A percentile compares a stretch with the other conserved stretches of the same genome.
Evolutionary conservation across 2,329 filamentous ascomycete genomes (phyloP).

Genomic region (Exophiala lecanii-corni): DNA sequence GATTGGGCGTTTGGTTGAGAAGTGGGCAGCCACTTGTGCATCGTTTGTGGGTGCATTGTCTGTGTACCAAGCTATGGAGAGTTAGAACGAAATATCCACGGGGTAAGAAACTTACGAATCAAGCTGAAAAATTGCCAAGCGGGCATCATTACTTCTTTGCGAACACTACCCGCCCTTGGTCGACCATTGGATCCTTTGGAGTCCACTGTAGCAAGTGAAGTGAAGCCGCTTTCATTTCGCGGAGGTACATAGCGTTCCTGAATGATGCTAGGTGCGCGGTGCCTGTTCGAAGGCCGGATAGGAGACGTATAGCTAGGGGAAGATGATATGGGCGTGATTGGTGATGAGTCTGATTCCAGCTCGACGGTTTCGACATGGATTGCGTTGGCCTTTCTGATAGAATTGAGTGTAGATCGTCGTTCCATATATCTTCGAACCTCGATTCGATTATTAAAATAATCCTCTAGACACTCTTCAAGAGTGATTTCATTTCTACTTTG

Average conservation of each 20-base stretch:
- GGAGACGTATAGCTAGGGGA: constrained; percentile 30
- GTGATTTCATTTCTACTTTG: constrained; percentile 63
- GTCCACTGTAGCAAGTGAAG: constrained; percentile 30
- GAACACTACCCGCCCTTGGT: constrained; percentile 39
- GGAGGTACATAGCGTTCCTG: constrained; percentile 41
- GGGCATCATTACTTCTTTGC: constrained; percentile 87
- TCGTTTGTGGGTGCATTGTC: constrained; percentile 61
- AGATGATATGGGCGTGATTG: constrained; percentile 32
- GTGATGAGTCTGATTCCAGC: constrained; percentile 29
- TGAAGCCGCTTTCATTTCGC: constrained; percentile 40
- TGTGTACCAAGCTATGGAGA: constrained; percentile 73
- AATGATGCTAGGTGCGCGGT: constrained; percentile 40
- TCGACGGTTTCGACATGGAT: constrained; percentile 42
- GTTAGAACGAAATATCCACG: constrained; percentile 36
- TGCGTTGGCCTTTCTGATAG: constrained; percentile 35
- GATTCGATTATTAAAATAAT: constrained; percentile 91
- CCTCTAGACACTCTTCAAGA: constrained; percentile 85
- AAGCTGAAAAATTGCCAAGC: constrained; percentile 97
- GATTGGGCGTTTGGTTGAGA: constrained; percentile 74
- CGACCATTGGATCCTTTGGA: constrained; percentile 30
- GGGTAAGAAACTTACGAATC: constrained; percentile 60
- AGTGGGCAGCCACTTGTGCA: constrained; percentile 81
- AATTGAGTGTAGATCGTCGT: constrained; percentile 54
- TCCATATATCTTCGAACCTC: constrained; percentile 76
- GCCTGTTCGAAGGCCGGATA: constrained; percentile 21